A percentile compares a stretch with the other conserved stretches of the same genome.
Evolutionary conservation across 2,329 filamentous ascomycete species (phyloP).

Genomic region (Dactylella cylindrospora): DNA sequence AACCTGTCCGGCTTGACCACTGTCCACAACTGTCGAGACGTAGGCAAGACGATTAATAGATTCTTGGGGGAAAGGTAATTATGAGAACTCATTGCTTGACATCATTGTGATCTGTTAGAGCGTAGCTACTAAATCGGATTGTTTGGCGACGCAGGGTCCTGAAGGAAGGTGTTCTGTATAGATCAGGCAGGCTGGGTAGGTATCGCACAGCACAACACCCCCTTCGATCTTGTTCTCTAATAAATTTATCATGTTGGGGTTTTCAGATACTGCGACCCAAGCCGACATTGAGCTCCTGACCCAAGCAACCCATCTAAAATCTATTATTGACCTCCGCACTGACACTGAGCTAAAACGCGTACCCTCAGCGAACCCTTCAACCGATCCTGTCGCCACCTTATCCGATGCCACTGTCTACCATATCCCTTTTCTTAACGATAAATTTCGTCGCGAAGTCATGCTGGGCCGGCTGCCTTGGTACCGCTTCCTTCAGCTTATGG

Average conservation of each 20-base stretch:
- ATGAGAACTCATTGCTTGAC: background rate
- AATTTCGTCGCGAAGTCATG: slow-evolving; percentile 15
- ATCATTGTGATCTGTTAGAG: background rate
- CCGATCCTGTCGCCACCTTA: slow-evolving; percentile 63
- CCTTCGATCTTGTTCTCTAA: background rate
- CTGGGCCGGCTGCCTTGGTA: slow-evolving; percentile 18
- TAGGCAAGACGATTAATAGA: slow-evolving; percentile 67
- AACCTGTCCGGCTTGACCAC: slow-evolving; percentile 8
- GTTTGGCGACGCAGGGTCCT: slow-evolving; percentile 53
- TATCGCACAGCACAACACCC: too few species aligned
- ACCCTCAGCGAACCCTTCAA: slow-evolving; percentile 22
- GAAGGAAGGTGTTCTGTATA: slow-evolving; percentile 66
- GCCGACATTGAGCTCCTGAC: slow-evolving; percentile 64
- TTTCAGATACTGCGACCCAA: slow-evolving; percentile 68
- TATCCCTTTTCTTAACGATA: slow-evolving; percentile 16
- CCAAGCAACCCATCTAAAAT: slow-evolving; percentile 65
- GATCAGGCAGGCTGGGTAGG: slow-evolving; percentile 65
- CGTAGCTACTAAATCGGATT: background rate
- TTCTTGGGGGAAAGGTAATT: slow-evolving; percentile 61
- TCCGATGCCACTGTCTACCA: slow-evolving; percentile 18
- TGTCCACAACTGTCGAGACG: slow-evolving; percentile 75
- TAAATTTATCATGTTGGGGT: slow-evolving; percentile 5
- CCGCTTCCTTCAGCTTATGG: slow-evolving; percentile 60
- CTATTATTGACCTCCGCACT: slow-evolving; percentile 76
- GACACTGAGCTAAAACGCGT: slow-evolving; percentile 57